These are phyloP conservation scores for Meyerozyma sp. DNA, from an alignment of 1,139 yeast species.

Conservation along the genomic window DNA sequence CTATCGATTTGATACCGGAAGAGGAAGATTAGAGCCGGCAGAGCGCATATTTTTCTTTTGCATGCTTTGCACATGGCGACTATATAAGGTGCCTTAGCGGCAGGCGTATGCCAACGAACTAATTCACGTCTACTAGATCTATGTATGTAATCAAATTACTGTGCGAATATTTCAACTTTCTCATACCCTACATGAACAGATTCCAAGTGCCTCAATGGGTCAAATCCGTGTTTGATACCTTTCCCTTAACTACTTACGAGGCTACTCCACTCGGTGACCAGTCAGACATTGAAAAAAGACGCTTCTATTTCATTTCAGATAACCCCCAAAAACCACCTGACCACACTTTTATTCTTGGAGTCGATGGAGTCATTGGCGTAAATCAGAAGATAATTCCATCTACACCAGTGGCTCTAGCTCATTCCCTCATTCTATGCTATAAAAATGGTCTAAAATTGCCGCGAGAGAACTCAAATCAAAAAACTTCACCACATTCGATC, in stretches of 20 bases:
- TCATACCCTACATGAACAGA: not conserved
- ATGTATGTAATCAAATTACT: not conserved
- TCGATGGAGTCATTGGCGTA: not conserved
- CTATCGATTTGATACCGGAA: slow-evolving; percentile 56
- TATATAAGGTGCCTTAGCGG: too few relatives aligned
- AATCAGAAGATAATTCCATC: not conserved
- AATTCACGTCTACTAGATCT: not conserved
- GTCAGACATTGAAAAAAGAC: not conserved
- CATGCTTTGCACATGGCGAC: not conserved
- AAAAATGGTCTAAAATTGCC: not conserved
- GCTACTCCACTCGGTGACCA: not conserved
- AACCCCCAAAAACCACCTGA: not conserved
- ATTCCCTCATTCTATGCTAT: not conserved
- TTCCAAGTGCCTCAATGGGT: not conserved
- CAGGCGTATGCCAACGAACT: not conserved
- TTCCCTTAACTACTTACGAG: not conserved
- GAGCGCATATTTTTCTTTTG: not conserved
- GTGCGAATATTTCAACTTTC: not conserved
- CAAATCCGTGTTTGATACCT: slow-evolving; percentile 3
- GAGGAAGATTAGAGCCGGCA: slow-evolving; percentile 29
- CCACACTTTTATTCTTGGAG: not conserved
- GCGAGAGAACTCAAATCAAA: too few relatives aligned
- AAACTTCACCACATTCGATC: not conserved
- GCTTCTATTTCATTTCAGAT: not conserved
- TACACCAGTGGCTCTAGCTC: not conserved